Percentiles rank a stretch among this genome's conserved stretches.
Evolutionary conservation across 106 monocot species (phyloP).

Genomic region (Cymbidium sinense): DNA sequence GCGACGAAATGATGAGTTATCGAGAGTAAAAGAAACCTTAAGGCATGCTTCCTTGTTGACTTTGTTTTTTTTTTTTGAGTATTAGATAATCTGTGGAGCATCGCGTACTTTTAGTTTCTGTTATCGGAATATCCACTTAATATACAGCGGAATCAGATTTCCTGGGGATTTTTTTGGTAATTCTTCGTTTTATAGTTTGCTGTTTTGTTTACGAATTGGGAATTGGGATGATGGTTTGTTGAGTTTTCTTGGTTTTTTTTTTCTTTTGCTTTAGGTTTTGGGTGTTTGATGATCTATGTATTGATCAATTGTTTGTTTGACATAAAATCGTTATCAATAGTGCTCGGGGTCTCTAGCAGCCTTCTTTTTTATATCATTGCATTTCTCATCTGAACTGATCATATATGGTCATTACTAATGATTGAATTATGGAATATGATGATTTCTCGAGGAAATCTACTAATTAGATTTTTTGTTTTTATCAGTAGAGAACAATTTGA

Average conservation of each 20-base stretch:
- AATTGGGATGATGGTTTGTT: background rate
- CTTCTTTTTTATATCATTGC: background rate
- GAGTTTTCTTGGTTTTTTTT: background rate
- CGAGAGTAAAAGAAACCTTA: background rate
- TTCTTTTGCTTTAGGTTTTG: background rate
- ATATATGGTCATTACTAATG: background rate
- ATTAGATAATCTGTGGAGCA: background rate
- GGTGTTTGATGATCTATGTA: background rate
- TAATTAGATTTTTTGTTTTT: no score
- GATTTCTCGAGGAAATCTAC: background rate
- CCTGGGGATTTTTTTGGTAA: background rate
- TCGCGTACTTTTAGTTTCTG: background rate
- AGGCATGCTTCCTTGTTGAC: background rate
- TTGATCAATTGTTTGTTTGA: background rate
- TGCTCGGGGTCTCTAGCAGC: background rate
- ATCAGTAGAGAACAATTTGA: background rate
- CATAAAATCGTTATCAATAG: no score
- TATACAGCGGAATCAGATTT: background rate
- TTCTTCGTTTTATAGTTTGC: background rate
- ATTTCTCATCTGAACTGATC: background rate
- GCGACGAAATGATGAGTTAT: background rate
- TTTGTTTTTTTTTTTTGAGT: no score
- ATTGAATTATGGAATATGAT: background rate
- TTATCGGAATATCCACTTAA: background rate
- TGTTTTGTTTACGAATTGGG: background rate